Base-by-base conservation (phyloP, 1,284 basidiomycete species). In the Pseudozyma sp. region DNA sequence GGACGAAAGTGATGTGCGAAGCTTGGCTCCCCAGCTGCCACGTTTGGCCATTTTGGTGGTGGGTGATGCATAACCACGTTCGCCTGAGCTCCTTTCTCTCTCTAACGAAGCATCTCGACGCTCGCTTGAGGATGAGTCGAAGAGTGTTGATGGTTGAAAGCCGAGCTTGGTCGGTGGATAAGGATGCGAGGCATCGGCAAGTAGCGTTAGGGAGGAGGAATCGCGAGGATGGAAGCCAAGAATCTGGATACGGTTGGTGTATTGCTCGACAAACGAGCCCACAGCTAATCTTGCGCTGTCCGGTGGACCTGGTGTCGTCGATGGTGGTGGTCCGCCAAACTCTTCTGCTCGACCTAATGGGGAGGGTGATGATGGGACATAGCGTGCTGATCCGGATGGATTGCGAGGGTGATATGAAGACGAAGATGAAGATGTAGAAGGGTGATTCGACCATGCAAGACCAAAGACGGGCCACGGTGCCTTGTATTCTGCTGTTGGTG, bases 101-200 rank as follows among this genome's bases (percentile, higher is more conserved):
- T 72, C 76, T 10, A 66, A 31, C 1, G 72, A 75, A 3, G 59
- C 52, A 10, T 70, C 68, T 13, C 72, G 47, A 14, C 63, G 54
- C 36, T 70, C 70, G 50, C 69, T 63, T 2, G 74, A 65, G 1
- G 79, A 70, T 14, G 71, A 50, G 50, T 71, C 69, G 21, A 73
- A 70, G 9, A 83, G 63, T 2, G 77, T 80, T 0, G 78, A 77
- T 7, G 83, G 83, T 52, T 85, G 83, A 42, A 83, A 85, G 10
- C 75, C 77, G 6, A 85, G 59, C 54, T 83, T 83, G 0, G 81
- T 85, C 0, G 83, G 77, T 16, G 83, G 83, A 61, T 85, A 85
- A 13, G 81, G 83, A 67, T 85, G 83, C 13, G 78, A 65, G 5
- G 81, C 79, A 44, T 81, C 78, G 25, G 83, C 83, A 1, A 85